A percentile compares a stretch with the other conserved stretches of the same genome.
Evolutionary conservation across 768 basidiomycete species (phyloP).

Genomic region (Tricholoma bakamatsutake): DNA sequence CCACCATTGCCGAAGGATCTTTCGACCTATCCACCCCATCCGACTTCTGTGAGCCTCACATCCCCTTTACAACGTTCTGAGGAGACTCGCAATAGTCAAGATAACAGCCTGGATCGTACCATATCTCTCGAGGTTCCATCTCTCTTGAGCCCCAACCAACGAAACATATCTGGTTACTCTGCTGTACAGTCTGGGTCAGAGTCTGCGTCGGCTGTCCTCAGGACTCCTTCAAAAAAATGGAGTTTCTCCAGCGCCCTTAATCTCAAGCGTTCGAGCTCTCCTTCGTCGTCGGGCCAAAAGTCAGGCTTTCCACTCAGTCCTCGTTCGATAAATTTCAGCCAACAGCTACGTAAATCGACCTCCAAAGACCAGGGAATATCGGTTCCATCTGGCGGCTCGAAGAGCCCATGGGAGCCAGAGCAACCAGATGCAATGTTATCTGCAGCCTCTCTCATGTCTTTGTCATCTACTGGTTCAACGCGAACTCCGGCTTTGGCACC

Average conservation of each 20-base stretch:
- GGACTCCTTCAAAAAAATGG: conserved; percentile 95
- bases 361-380: conserved; percentile 60
- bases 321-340: conserved; percentile 59
- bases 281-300: conserved; percentile 53
- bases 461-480: conserved; percentile 68
- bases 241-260: conserved; percentile 86
- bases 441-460: conserved; percentile 67
- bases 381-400: conserved; percentile 31
- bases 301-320: conserved; percentile 60
- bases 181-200: conserved; percentile 36
- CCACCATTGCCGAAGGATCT: conserved; percentile 90
- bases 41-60: conserved; percentile 45
- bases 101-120: conserved; percentile 41
- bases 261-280: conserved; percentile 63
- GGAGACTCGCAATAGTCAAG: conserved; percentile 36
- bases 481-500: conserved; percentile 42
- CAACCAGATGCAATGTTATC: conserved; percentile 76
- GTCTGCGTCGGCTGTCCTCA: conserved; percentile 42
- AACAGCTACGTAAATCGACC: conserved; percentile 60
- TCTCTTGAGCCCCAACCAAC: conserved; percentile 33
- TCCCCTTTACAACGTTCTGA: conserved; percentile 39
- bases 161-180: conserved; percentile 28
- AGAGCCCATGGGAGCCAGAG: conserved; percentile 58
- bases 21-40: conserved; percentile 69
- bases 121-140: conserved; percentile 48